Base-by-base conservation (phyloP, 345 rosid species). In the Eucalyptus virginea region DNA sequence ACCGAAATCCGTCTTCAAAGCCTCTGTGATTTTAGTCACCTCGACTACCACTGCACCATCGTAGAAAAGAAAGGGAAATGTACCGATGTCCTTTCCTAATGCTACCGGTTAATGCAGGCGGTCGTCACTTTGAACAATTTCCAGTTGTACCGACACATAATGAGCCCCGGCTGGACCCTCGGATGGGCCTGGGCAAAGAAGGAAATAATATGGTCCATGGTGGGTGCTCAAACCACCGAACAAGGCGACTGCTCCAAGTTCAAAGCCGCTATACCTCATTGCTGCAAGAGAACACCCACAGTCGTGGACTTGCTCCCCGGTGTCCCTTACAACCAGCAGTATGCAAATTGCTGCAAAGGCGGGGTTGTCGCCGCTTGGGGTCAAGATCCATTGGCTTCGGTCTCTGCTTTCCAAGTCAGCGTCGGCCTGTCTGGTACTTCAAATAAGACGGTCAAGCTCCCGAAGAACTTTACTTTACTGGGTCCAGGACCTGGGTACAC, bases 211-310 rank as follows among this genome's bases (percentile, higher is more conserved):
- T 96, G 97, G 98, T 91, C 96, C 52, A 94, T 96, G 94, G 92
- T 89, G 24, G 99, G 99, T 28, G 95, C 98, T 21, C 98, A 97
- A 91, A 92, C 99, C 45, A 94, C 95, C 6, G 99, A 97, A 86
- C 99, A 97, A 94, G 99, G 99, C 30, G 99, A 97, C 81, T 97
- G 99, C 90, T 96, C 99, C 90, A 97, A 96, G 92, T 97, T 96
- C 93, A 97, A 96, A 87, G 98, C 94, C 5, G 93, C 93, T 86
- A 91, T 96, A 87, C 99, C 99, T 89, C 99, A 96, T 88, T 94
- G 96, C 91, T 96, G 99, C 92, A 95, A 95, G 95, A 95, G 91
- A 90, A 92, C 89, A 18, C 99, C 99, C 2, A 93, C 94, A 0
- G 95, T 95, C 8, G 97, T 95, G 50, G 99, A 96, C 92, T 93